Percentiles rank a stretch among this genome's conserved stretches.
Evolutionary conservation across 2,329 filamentous ascomycete genomes (phyloP).

Genomic region (Fusarium pseudonygamai): DNA sequence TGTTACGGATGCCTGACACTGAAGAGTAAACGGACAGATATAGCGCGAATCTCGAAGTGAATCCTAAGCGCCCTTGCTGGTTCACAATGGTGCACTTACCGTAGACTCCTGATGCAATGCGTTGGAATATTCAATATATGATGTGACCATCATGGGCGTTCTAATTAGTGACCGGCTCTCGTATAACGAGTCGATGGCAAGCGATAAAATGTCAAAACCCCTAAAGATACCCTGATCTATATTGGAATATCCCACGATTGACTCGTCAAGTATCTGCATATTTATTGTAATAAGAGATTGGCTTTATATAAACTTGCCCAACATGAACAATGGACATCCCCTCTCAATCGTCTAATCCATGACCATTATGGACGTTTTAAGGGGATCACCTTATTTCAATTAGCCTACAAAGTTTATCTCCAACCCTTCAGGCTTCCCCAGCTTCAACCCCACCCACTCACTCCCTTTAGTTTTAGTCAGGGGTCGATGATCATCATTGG

Average conservation of each 20-base stretch:
- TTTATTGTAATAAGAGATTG: neutral
- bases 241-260: neutral
- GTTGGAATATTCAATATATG: neutral
- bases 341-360: neutral
- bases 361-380: neutral
- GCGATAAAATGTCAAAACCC: neutral
- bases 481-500: conserved; percentile 6
- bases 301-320: neutral
- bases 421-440: conserved; percentile 12
- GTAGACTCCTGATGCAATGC: neutral
- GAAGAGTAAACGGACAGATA: neutral
- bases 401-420: neutral
- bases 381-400: neutral
- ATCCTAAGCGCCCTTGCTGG: neutral
- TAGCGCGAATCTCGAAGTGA: neutral
- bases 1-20: neutral
- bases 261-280: neutral
- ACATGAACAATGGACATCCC: neutral
- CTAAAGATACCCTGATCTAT: neutral
- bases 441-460: neutral
- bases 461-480: conserved; percentile 10
- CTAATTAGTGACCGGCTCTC: neutral
- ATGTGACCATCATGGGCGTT: neutral
- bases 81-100: neutral
- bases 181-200: neutral